Evolutionary conservation across 192 early-diverging fungal genomes (phyloP), one percentile per base, ranked within the genome.

Genomic region (Rhizophagus clarus): DNA sequence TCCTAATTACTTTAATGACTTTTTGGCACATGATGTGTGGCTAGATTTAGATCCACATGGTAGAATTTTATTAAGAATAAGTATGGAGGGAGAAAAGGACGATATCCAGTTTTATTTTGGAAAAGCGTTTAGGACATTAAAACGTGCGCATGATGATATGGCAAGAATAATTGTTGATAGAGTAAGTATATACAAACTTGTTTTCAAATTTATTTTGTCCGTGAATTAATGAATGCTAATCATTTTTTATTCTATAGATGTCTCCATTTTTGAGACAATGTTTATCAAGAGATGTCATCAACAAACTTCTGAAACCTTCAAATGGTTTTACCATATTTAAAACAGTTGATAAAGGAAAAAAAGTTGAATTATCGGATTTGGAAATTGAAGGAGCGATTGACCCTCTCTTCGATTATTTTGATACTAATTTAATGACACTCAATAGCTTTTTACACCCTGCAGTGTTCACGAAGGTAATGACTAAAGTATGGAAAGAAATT

Each of bases 91-190:
- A 42, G 95, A 94, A 81, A 89, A 89, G 66, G 92, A 94, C 45
- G 93, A 94, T 81, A 88, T 91, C n/a, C 92, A 94, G 81, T 96
- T 94, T 81, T 95, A 92, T 87, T 94, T 93, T 74, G 92, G 93
- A 42, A 89, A 90, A 77, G 91, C 93, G 34, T 94, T 93, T 84
- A 90, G 94, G 37, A 88, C 84, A 22, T 72, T 96, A 28, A 90
- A 91, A 79, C 88, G 93, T 32, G 88, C 92, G 37, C 87, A 91
- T 72, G 86, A 90, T 26, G 92, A 95, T 70, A 88, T 93, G 82
- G 87, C 89, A 70, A 87, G 90, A 70, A 86, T 87, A 37, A 92
- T 94, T 81, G 91, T 94, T 14, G 91, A 94, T 72, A 88, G 82
- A 72, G 89, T 90, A 90, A 70, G 81, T 32, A 17, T 22, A 40